A percentile compares a stretch with the other conserved stretches of the same genome.
Conservation (phyloP, 192 early-diverging fungal genomes). For the Coemansia sp. region DNA sequence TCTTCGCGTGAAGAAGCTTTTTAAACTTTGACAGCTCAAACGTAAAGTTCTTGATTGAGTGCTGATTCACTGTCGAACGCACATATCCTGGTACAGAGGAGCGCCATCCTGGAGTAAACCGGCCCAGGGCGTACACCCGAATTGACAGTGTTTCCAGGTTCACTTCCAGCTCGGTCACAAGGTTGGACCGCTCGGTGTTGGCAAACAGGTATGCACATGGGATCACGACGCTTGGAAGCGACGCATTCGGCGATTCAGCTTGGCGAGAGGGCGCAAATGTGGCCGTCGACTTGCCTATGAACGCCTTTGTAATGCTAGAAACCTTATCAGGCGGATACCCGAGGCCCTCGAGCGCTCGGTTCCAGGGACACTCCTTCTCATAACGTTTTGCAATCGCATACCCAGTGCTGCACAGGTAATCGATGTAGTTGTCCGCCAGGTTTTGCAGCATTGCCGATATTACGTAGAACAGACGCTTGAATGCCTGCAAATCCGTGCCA, state of each 20-base stretch:
- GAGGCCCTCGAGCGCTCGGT: slow-evolving; percentile 30
- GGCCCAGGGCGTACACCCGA: slow-evolving; percentile 50
- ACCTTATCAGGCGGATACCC: slow-evolving; percentile 37
- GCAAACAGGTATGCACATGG: slow-evolving; percentile 52
- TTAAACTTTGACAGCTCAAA: slow-evolving; percentile 56
- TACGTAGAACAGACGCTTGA: slow-evolving; percentile 37
- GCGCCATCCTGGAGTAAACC: slow-evolving; percentile 54
- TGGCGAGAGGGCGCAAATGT: neutral
- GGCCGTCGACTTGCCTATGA: slow-evolving; percentile 19
- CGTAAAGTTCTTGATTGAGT: slow-evolving; percentile 52
- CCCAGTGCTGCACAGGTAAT: slow-evolving; percentile 54
- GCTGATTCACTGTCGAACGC: slow-evolving; percentile 38
- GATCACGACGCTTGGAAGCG: slow-evolving; percentile 40
- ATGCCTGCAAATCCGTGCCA: slow-evolving; percentile 32
- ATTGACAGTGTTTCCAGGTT: slow-evolving; percentile 49
- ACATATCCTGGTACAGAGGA: slow-evolving; percentile 52
- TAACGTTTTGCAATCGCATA: slow-evolving; percentile 45
- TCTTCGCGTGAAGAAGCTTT: slow-evolving; percentile 56
- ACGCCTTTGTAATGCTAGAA: slow-evolving; percentile 18
- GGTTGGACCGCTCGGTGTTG: slow-evolving; percentile 48
- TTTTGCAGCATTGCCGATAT: slow-evolving; percentile 55
- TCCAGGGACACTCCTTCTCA: slow-evolving; percentile 40
- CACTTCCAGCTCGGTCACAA: slow-evolving; percentile 53
- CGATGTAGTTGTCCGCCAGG: slow-evolving; percentile 52
- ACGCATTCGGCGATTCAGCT: slow-evolving; percentile 3